Percentiles rank a stretch among this genome's conserved stretches.
Conservation (phyloP, 2,329 filamentous ascomycete species). For the Ophiostoma pallidulum region DNA sequence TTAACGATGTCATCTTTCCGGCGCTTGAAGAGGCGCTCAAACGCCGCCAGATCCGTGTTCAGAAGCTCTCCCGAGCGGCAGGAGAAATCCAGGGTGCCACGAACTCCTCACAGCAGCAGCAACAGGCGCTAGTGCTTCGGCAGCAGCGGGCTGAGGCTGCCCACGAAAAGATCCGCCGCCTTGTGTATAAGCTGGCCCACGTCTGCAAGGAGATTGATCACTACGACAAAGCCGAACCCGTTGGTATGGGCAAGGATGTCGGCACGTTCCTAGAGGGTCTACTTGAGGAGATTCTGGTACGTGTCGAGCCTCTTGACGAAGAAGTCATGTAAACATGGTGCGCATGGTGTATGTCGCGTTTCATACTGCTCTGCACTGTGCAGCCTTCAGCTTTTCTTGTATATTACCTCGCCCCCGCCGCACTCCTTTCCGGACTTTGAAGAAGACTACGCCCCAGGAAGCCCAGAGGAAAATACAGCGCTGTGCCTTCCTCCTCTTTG, state of each 20-base stretch:
- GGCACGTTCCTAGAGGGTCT: conserved; percentile 84
- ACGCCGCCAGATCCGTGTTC: conserved; percentile 57
- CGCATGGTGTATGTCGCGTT: not conserved
- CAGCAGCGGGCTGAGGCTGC: conserved; percentile 60
- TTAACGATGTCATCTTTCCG: conserved; percentile 86
- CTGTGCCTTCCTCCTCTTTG: too few relatives aligned
- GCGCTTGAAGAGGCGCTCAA: conserved; percentile 86
- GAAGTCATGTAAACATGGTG: conserved; percentile 24
- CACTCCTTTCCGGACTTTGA: too few relatives aligned
- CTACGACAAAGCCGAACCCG: conserved; percentile 74
- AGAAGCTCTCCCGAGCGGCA: conserved; percentile 33
- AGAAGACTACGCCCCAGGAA: too few relatives aligned
- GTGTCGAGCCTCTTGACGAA: conserved; percentile 81
- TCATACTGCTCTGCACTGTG: too few relatives aligned
- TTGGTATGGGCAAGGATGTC: conserved; percentile 89
- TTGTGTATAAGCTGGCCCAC: conserved; percentile 74
- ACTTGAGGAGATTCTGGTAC: conserved; percentile 83
- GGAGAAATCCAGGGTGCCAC: not conserved
- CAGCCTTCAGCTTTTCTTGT: not conserved
- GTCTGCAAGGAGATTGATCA: conserved; percentile 86
- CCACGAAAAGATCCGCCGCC: conserved; percentile 71
- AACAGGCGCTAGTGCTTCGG: conserved; percentile 45
- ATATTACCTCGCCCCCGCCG: not conserved
- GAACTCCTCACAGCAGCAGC: conserved; percentile 23
- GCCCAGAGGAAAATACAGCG: too few relatives aligned